Evolutionary conservation across 1,284 basidiomycete genomes (phyloP), one percentile per base, ranked within the genome.

Genomic region (Ustilago hordei): DNA sequence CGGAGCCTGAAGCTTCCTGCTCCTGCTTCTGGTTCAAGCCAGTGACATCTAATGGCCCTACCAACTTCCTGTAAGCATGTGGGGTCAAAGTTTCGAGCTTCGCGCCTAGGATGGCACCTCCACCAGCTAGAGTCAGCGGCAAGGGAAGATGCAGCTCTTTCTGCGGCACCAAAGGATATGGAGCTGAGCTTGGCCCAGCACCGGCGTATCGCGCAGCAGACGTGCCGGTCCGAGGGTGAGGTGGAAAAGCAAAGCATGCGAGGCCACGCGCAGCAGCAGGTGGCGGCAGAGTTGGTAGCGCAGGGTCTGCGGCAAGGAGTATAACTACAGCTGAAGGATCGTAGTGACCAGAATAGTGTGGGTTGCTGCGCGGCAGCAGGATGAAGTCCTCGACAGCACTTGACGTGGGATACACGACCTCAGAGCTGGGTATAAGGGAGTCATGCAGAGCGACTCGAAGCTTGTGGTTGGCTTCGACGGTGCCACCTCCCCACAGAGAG

Each of bases 311-410:
- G 35, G 79, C 83, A 17, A 80, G 64, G 11, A 85, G 87, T 63
- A 89, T 85, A 66, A 90, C 80, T 47, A 96, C 91, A 2, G 91
- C 89, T 52, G 89, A 87, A 0, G 94, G 92, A 84, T 95, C 93
- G 84, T 89, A 91, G 11, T 89, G 87, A 11, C 91, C 90, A 48
- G 88, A 87, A 83, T 92, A 92, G 85, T 94, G 92, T 1, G 94
- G 93, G 69, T 86, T 92, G 34, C 88, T 87, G 55, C 90, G 89
- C 0, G 95, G 93, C 17, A 94, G 85, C 23, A 95, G 88, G 12
- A 93, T 84, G 83, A 93, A 95, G 82, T 96, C 94, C 80, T 95
- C 81, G 19, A 83, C 81, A 11, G 66, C 48, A 43, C 73, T 65
- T 2, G 65, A 54, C 5, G 82, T 77, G 8, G 89, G 87, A 78